Base-by-base conservation (phyloP, 768 basidiomycete genomes). In the Candolleomyces eurysporus region DNA sequence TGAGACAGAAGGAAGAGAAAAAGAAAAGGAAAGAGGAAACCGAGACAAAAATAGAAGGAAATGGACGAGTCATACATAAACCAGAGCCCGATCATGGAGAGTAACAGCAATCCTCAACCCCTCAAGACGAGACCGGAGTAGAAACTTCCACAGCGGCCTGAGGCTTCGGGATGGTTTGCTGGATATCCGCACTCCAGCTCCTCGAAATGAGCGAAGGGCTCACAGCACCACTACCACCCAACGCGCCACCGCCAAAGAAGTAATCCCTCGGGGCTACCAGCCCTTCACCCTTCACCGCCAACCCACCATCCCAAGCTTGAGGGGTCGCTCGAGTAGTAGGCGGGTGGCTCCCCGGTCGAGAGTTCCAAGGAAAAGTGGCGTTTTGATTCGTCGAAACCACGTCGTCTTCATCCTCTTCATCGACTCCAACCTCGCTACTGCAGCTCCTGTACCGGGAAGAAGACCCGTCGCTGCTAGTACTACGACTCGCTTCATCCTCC, bases 121-220 rank as follows among this genome's bases (percentile, higher is more conserved):
- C n/a, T 36, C 36, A 36, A 58, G 45, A 31, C 21, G 46, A 52
- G 36, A 43, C 21, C 39, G 55, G 48, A 56, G 26, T 57, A 30
- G 54, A 31, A 59, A 58, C 54, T n/a, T 55, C 63, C 46, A 62
- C 53, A 31, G 49, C 55, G 48, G 54, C 49, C 10, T 30, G 32
- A 14, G 52, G 52, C 30, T 17, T 31, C 49, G 31, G 1, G 3
- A 36, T 3, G 36, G 36, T 36, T 36, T 36, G 36, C 36, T 36
- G 36, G 11, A n/a, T 31, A 13, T 68, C 68, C 5, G 68, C 61
- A 54, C 70, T 71, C 49, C 62, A 65, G 30, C 66, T 68, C 60
- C 69, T 65, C 30, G 50, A 61, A 14, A 64, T 39, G 21, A 62
- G 61, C 14, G 60, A 61, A 26, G 65, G 53, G 48, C 59, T 59